Evolutionary conservation across 805 yeast genomes (phyloP), one percentile per base, ranked within the genome.

Genomic region (Candida nanaspora): DNA sequence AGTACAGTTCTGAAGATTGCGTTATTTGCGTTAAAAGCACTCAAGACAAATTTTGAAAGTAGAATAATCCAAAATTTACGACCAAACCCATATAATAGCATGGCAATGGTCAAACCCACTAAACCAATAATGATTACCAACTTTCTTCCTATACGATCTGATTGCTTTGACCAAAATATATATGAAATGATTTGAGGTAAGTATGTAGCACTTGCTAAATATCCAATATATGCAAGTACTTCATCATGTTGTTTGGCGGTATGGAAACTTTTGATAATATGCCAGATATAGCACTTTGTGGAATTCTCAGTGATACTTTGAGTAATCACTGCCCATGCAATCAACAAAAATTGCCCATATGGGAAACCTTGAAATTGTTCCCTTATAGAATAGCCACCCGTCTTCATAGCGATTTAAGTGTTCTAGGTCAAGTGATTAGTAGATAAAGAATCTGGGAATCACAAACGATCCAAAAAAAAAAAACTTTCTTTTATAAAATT

Each of bases 321-420:
- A 4, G 34, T 11, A 2, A 37, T 3, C 4, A 21, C 9, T 15
- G 22, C 39, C 28, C 29, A 22, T 16, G 39, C 20, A 6, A 37
- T 22, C 6, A 37, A 22, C 5, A 13, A 7, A 13, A 37, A 37
- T 30, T 37, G 39, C 16, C 29, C 29, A 3, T 29, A 11, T 4
- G 39, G 39, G 11, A 37, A 37, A 7, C 22, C 23, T 29, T 16
- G 33, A 16, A 37, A 14, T 28, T 37, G 39, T 11, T 37, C 39
- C 15, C 34, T 37, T 4, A 37, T 6, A 10, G 39, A 29, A n/a
- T 29, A 37, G 2, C 28, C 27, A 11, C 23, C 8, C 6, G 18
- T 15, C 9, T 23, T 18, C 39, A 37, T n/a, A n/a, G n/a, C n/a
- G n/a, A n/a, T n/a, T n/a, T n/a, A n/a, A n/a, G n/a, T n/a, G n/a